Percentiles rank a stretch among this genome's conserved stretches.
These are phyloP conservation scores for Chrysanthemum seticuspe DNA, from an alignment of 129 eudicot species.

Conservation along the genomic window DNA sequence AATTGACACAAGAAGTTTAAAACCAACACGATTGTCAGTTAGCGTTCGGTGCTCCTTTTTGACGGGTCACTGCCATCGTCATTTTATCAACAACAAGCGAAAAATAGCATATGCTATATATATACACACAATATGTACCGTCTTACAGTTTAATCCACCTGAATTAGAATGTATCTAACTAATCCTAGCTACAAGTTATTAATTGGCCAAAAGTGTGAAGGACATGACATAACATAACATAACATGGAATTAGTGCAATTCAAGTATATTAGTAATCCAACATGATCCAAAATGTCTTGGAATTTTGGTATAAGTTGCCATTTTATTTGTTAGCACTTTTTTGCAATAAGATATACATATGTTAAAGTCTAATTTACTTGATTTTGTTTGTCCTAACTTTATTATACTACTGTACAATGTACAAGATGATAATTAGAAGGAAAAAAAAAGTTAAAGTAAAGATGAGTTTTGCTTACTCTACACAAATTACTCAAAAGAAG, in stretches of 20 bases:
- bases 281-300: neutral
- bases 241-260: neutral
- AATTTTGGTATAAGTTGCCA: conserved; percentile 1
- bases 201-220: neutral
- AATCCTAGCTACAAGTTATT: conserved; percentile 10
- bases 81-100: neutral
- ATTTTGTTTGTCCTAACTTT: neutral
- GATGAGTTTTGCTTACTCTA: conserved; percentile 23
- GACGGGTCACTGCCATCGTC: neutral
- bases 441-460: conserved; percentile 14
- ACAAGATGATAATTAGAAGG: neutral
- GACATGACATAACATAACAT: neutral
- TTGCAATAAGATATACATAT: neutral
- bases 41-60: conserved; percentile 13
- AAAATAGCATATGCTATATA: conserved; percentile 8
- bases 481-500: conserved; percentile 22
- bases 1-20: conserved; percentile 7
- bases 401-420: neutral
- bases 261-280: neutral
- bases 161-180: neutral
- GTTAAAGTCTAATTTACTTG: neutral
- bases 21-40: conserved; percentile 17
- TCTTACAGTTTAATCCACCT: neutral
- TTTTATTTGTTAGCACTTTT: conserved; percentile 1
- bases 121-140: neutral